Evolutionary conservation across 2,329 filamentous ascomycete species (phyloP).

Genomic region (Aspergillus cejpii): DNA sequence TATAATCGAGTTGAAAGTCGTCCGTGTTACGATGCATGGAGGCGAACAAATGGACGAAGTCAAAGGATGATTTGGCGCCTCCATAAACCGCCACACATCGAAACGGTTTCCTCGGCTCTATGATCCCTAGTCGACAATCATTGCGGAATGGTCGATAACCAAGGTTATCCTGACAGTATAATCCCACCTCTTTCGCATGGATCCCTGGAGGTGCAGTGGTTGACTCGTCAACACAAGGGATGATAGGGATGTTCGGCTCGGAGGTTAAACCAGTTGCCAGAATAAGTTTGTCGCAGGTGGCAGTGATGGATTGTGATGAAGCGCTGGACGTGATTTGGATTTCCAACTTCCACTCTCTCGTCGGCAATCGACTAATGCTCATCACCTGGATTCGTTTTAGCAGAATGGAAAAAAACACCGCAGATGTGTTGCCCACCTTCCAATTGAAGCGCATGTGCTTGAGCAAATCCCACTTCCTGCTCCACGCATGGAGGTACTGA

Average conservation of each 20-base stretch:
- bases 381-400: slow-evolving; percentile 12
- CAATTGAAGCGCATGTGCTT: slow-evolving; percentile 21
- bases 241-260: slow-evolving; percentile 17
- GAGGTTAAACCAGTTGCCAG: slow-evolving; percentile 26
- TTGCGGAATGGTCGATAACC: slow-evolving; percentile 17
- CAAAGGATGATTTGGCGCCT: slow-evolving; percentile 24
- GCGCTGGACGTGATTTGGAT: slow-evolving; percentile 6
- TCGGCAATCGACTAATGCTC: slow-evolving; percentile 17
- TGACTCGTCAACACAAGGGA: background rate
- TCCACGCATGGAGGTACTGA: slow-evolving; percentile 21
- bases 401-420: background rate
- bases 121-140: background rate
- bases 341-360: slow-evolving; percentile 20
- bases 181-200: slow-evolving; percentile 21
- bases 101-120: background rate
- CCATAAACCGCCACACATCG: slow-evolving; percentile 20
- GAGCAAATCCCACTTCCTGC: slow-evolving; percentile 18
- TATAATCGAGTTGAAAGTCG: slow-evolving; percentile 8
- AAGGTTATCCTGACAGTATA: slow-evolving; percentile 17
- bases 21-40: slow-evolving; percentile 17
- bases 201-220: slow-evolving; percentile 7
- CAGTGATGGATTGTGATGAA: background rate
- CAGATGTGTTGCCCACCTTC: slow-evolving; percentile 8
- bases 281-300: slow-evolving; percentile 25
- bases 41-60: slow-evolving; percentile 23